phyloP scores from a whole-genome alignment of 352 stramenopile genomes.

The Globisporangium megalacanthum region DNA sequence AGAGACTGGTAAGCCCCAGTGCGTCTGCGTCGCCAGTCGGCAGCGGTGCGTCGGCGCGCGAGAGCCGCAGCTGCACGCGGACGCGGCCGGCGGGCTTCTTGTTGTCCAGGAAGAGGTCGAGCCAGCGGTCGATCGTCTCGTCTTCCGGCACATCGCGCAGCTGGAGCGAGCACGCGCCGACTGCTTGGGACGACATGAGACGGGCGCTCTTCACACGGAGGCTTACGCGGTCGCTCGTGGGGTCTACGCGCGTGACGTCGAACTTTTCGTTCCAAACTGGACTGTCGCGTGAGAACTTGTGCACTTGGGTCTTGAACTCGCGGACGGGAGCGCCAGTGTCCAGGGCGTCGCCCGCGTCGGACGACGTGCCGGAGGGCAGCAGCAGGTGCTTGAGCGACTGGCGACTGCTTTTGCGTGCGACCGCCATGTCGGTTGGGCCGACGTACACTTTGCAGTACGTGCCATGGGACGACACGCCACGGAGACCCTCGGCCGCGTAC shows the following conservation, averaged over 20 bases:
- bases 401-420: slow-evolving; percentile 10
- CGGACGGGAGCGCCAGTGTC: slow-evolving; percentile 21
- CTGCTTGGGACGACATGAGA: slow-evolving; percentile 52
- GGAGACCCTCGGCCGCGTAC: slow-evolving; percentile 51
- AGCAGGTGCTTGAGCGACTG: slow-evolving; percentile 20
- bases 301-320: slow-evolving; percentile 60
- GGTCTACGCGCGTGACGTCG: slow-evolving; percentile 49
- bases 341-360: background rate
- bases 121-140: slow-evolving; percentile 47
- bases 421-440: slow-evolving; percentile 40
- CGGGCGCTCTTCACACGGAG: slow-evolving; percentile 69
- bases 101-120: slow-evolving; percentile 45
- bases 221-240: slow-evolving; percentile 43
- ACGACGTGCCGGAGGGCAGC: background rate
- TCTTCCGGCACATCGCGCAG: slow-evolving; percentile 42
- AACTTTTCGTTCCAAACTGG: slow-evolving; percentile 80
- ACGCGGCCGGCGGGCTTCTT: slow-evolving; percentile 57
- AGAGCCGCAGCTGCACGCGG: slow-evolving; percentile 59
- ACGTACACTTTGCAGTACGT: slow-evolving; percentile 75
- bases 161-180: slow-evolving; percentile 46
- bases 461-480: slow-evolving; percentile 58
- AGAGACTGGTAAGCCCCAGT: background rate
- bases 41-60: slow-evolving; percentile 24
- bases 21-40: slow-evolving; percentile 15
- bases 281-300: slow-evolving; percentile 42